A percentile compares a stretch with the other conserved stretches of the same genome.
phyloP scores from a whole-genome alignment of 495 filamentous ascomycete genomes.

The Xylaria scruposa region DNA sequence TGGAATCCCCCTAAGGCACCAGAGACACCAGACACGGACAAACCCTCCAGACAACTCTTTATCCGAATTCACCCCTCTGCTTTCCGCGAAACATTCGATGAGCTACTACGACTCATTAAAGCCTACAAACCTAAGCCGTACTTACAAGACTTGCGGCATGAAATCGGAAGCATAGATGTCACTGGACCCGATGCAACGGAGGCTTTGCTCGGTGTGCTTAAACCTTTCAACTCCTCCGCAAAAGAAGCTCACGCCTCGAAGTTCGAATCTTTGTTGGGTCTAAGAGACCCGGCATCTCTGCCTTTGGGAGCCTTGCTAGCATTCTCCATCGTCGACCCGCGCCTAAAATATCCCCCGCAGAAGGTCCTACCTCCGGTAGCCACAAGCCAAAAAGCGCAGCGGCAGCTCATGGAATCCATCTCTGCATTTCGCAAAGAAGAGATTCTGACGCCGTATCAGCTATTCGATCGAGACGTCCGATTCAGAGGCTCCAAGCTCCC shows the following conservation, averaged over 20 bases:
- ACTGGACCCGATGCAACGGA: constrained; percentile 85
- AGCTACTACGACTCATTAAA: constrained; percentile 72
- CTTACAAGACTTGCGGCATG: constrained; percentile 90
- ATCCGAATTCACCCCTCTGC: constrained; percentile 87
- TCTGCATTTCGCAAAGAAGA: constrained; percentile 75
- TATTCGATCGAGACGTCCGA: constrained; percentile 76
- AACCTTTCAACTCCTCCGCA: constrained; percentile 52
- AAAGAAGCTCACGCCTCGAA: constrained; percentile 56
- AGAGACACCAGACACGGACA: constrained; percentile 40
- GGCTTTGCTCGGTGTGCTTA: constrained; percentile 73
- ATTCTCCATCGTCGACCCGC: constrained; percentile 80
- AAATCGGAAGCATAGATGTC: constrained; percentile 92
- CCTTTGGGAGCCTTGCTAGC: constrained; percentile 74
- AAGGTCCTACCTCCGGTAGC: constrained; percentile 47
- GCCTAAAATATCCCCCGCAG: constrained; percentile 74
- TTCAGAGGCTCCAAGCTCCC: constrained; percentile 66
- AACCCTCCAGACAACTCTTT: constrained; percentile 65
- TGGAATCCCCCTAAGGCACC: constrained; percentile 58
- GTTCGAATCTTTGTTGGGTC: constrained; percentile 69
- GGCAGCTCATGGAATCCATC: constrained; percentile 57
- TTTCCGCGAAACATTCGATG: constrained; percentile 83
- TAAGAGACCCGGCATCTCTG: constrained; percentile 79
- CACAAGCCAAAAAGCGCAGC: constrained; percentile 59
- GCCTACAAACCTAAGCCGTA: constrained; percentile 73
- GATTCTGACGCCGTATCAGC: constrained; percentile 54